Percentiles rank a stretch among this genome's conserved stretches.
phyloP scores from a whole-genome alignment of 2,329 filamentous ascomycete genomes.

The Parastagonospora nodorum region DNA sequence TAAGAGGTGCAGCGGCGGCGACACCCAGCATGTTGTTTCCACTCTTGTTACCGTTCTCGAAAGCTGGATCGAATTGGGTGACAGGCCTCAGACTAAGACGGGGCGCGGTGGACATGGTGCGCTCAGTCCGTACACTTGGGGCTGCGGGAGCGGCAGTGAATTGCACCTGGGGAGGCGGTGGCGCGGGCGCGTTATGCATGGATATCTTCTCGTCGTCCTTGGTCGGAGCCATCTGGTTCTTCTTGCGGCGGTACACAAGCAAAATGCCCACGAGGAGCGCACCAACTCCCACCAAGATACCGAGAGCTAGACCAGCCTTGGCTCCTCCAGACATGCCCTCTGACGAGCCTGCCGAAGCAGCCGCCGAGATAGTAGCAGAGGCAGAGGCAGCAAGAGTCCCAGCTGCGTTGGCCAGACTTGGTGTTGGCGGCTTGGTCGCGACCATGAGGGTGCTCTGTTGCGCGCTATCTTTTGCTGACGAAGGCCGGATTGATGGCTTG shows the following conservation, averaged over 20 bases:
- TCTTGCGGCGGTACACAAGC: constrained; percentile 75
- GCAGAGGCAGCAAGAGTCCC: constrained; percentile 18
- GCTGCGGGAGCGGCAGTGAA: constrained; percentile 6
- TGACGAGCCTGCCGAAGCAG: constrained; percentile 28
- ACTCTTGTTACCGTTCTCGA: constrained; percentile 52
- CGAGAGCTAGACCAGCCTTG: constrained; percentile 86
- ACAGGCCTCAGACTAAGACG: constrained; percentile 83
- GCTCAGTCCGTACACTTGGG: background rate
- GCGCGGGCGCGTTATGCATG: constrained; percentile 33
- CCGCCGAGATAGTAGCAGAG: constrained; percentile 30
- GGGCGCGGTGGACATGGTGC: constrained; percentile 66
- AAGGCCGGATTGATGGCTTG: constrained; percentile 24
- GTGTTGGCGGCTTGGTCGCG: constrained; percentile 33
- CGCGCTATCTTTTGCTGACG: constrained; percentile 14
- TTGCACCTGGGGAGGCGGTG: constrained; percentile 31
- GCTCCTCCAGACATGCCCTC: constrained; percentile 52
- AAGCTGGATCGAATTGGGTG: constrained; percentile 78
- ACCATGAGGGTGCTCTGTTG: constrained; percentile 29
- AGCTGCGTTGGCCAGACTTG: constrained; percentile 18
- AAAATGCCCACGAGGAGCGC: constrained; percentile 70
- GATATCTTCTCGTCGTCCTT: constrained; percentile 51
- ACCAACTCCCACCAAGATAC: constrained; percentile 72
- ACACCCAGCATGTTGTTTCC: constrained; percentile 43
- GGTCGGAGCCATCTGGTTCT: constrained; percentile 59
- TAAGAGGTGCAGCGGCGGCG: constrained; percentile 33